Base-by-base conservation (phyloP, 2,329 filamentous ascomycete species). In the Dactylonectria estremocensis region DNA sequence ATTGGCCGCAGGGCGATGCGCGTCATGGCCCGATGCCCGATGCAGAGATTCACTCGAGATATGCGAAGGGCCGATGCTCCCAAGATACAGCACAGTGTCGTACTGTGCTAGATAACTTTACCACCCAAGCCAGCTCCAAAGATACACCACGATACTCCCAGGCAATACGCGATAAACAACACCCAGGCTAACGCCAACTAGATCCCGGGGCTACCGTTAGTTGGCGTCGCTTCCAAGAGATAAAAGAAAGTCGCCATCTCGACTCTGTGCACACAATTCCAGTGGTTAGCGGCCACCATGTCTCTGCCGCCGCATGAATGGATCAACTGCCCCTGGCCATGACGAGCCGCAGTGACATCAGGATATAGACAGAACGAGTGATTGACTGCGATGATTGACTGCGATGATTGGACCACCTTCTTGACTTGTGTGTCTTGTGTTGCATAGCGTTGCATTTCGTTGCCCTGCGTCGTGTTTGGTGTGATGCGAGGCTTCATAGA, bases 1-100 rank as follows among this genome's bases (percentile, higher is more conserved):
- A 64, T 64, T 64, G 40, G 54, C 22, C 24, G 53, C 20, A n/a
- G 22, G 31, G 31, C 28, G 28, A 13, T 22, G 50, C 18, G 20
- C 50, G 35, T 28, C n/a, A 9, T 18, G n/a, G n/a, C n/a, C 16
- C 28, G 50, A 53, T 35, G 50, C 28, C 50, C 50, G 49, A 52
- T 33, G 24, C 8, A 33, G 49, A 33, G 49, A 28, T 52, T 8
- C 28, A 52, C 24, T 8, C 50, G 50, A 53, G 50, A 53, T 33
- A 35, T 35, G 31, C 50, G 50, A 20, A 53, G 13, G 20, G 49
- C 49, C 28, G 10, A 35, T 43, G 40, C 40, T 8, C 16, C 40
- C 14, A 8, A 3, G 40, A 43, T 43, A 40, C 37, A 40, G 10
- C 16, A 6, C 37, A 16, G 13, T 40, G 5, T n/a, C n/a, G n/a